Evolutionary conservation across 495 filamentous ascomycete genomes (phyloP).

Genomic region (Staphylotrichum tortipilum): DNA sequence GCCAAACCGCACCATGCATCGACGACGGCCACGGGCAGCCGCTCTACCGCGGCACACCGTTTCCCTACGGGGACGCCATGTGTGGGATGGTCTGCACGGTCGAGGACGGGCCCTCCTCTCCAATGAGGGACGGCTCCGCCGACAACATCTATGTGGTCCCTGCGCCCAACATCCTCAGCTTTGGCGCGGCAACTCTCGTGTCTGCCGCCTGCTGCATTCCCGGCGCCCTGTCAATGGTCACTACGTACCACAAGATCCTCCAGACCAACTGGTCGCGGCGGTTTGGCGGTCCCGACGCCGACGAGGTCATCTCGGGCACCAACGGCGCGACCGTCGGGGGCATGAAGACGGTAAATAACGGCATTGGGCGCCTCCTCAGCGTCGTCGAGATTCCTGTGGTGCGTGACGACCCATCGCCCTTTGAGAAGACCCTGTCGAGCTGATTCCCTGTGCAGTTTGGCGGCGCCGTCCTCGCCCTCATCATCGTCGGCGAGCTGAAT

Average conservation of each 20-base stretch:
- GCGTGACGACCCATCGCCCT: not conserved
- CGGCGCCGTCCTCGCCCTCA: conserved; percentile 45
- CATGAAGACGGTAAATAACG: conserved; percentile 40
- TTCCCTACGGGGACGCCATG: conserved; percentile 28
- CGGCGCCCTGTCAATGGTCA: conserved; percentile 47
- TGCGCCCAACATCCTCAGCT: conserved; percentile 38
- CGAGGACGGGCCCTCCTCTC: conserved; percentile 36
- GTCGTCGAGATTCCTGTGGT: conserved; percentile 43
- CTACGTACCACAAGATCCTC: conserved; percentile 52
- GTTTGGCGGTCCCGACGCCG: conserved; percentile 26
- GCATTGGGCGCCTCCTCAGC: conserved; percentile 36
- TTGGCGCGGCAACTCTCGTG: conserved; percentile 46
- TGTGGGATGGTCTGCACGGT: conserved; percentile 39
- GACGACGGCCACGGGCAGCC: conserved; percentile 19
- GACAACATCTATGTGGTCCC: conserved; percentile 52
- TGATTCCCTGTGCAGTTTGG: conserved; percentile 22
- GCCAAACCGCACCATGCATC: conserved; percentile 28
- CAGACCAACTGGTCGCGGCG: conserved; percentile 45
- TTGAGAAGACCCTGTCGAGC: not conserved
- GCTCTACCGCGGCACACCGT: conserved; percentile 12
- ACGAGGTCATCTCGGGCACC: conserved; percentile 42
- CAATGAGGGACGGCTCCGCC: conserved; percentile 38
- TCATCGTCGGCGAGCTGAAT: conserved; percentile 50
- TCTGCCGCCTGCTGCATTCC: conserved; percentile 53
- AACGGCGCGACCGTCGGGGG: conserved; percentile 43